These are phyloP conservation scores for Plasmodium relictum DNA, from an alignment of 169 alveolate genomes.

Conservation along the genomic window DNA sequence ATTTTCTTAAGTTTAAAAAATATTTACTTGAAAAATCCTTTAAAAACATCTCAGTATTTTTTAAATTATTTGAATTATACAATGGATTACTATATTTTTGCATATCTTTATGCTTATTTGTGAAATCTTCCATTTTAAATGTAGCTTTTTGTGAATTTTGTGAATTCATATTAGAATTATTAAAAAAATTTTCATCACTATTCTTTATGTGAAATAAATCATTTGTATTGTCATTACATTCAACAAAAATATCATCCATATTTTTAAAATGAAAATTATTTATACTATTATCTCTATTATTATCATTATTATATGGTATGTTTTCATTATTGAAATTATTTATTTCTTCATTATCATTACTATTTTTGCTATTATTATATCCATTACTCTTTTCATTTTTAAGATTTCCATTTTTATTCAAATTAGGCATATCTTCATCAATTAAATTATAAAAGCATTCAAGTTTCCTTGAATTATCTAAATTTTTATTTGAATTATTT, in stretches of 20 bases:
- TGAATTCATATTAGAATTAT: neutral
- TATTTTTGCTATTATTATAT: neutral
- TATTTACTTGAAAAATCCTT: conserved; percentile 30
- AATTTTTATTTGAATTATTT: neutral
- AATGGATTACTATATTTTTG: neutral
- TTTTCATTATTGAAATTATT: too few species aligned
- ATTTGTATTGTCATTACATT: neutral
- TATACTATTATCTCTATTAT: neutral
- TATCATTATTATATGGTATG: neutral
- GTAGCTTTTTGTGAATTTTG: neutral
- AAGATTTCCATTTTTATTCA: neutral
- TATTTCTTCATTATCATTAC: neutral
- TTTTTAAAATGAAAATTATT: neutral
- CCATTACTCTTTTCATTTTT: neutral
- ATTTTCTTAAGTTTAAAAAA: conserved; percentile 52
- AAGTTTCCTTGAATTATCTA: neutral
- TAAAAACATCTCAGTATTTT: neutral
- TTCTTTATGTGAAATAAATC: conserved; percentile 5
- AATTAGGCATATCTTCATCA: neutral
- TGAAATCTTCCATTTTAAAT: neutral
- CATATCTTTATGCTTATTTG: neutral
- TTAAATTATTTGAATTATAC: neutral
- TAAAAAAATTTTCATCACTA: neutral
- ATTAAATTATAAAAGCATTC: neutral
- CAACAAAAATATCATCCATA: conserved; percentile 38